Evolutionary conservation across 345 rosid species (phyloP), one percentile per base, ranked within the genome.

Genomic region (Triadica sebifera): DNA sequence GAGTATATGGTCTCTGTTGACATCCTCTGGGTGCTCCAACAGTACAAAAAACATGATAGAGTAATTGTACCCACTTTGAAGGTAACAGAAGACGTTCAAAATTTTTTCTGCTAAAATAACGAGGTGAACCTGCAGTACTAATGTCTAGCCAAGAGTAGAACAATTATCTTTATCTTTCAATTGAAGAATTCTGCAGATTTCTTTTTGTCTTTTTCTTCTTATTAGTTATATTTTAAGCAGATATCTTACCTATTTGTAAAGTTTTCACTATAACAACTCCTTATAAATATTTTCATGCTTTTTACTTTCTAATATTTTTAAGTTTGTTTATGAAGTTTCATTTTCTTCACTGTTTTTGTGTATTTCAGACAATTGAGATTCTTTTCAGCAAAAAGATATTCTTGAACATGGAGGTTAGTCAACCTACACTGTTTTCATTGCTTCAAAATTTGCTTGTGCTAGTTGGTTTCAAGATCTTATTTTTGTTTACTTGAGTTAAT

Each of bases 11-110:
- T 95, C 45, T 83, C 84, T 17, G 73, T 60, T 2, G 99, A 94
- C 82, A 74, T 92, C 53, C 88, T 94, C 65, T 94, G 96, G 93
- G 80, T 93, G 81, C 96, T 94, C 15, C 78, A 89, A 78, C 85
- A 87, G 75, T 87, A 86, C 86, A 89, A 82, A 85, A 88, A 87
- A 84, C 82, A 88, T 52, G 96, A 93, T 71, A 84, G 99, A 76
- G 91, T 93, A 46, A 87, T 93, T 67, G 71, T 90, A 52, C 99
- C 97, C 20, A 87, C 97, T 70, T 85, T 92, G 68, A 92, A 92
- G 98, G 98, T 94, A 86, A 65, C 20, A 11, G 74, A 60, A 70
- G 58, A n/a, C 34, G 47, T 24, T 13, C 20, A 49, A 19, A 24
- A 29, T 29, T 29, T 50, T 49, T 62, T 19, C 34, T 46, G 46